Evolutionary conservation across 345 rosid species (phyloP).

Genomic region (Erucastrum elatum): DNA sequence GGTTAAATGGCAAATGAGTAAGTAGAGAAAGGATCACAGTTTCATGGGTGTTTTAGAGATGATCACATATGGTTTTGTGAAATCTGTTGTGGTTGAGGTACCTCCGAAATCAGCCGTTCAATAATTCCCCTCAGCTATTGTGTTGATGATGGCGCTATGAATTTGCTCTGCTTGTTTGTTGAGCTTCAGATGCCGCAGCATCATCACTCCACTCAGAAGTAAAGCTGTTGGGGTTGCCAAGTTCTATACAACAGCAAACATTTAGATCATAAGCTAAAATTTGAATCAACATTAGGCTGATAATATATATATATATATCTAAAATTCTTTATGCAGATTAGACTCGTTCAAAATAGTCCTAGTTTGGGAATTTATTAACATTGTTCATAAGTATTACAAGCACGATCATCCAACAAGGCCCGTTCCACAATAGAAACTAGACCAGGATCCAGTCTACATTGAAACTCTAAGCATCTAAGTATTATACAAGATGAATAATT

Average conservation of each 20-base stretch:
- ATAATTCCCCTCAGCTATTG: conserved; percentile 83
- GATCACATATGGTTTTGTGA: conserved; percentile 77
- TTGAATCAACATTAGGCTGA: neutral
- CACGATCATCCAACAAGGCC: neutral
- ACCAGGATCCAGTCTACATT: neutral
- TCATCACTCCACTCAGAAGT: conserved; percentile 71
- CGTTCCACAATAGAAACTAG: too few relatives aligned
- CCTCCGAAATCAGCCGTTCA: conserved; percentile 98
- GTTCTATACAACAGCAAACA: conserved; percentile 34
- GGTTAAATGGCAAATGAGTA: conserved; percentile 8
- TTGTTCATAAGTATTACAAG: neutral
- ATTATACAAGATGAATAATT: too few relatives aligned
- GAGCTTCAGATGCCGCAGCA: conserved; percentile 81
- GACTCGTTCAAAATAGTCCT: neutral
- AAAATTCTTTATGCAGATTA: neutral
- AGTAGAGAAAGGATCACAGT: conserved; percentile 16
- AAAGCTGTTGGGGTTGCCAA: conserved; percentile 99
- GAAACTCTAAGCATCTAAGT: neutral
- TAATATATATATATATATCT: neutral
- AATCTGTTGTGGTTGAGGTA: conserved; percentile 67
- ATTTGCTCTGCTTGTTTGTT: conserved; percentile 78
- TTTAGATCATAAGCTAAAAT: neutral
- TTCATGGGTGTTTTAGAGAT: conserved; percentile 53
- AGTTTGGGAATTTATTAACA: conserved; percentile 2
- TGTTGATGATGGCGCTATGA: conserved; percentile 70